Conservation (phyloP, 768 basidiomycete species). For the Tricholoma matsutake region DNA sequence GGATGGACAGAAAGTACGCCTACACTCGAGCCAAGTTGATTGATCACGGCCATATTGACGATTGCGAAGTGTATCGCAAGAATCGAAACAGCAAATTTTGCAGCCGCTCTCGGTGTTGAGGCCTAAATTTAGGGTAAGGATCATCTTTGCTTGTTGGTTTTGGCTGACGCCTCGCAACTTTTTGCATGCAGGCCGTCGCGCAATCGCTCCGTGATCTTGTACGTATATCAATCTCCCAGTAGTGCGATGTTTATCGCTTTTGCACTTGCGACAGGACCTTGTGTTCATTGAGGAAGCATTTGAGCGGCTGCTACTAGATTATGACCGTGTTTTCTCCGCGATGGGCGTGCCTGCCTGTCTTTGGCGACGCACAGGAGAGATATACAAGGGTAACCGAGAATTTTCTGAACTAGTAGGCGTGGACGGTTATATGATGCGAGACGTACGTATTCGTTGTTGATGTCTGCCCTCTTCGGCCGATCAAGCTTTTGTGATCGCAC, state of each 20-base stretch:
- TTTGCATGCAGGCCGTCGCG: conserved; percentile 57
- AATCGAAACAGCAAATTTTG: conserved; percentile 88
- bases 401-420: conserved; percentile 90
- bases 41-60: neutral
- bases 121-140: conserved; percentile 76
- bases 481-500: neutral
- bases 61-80: conserved; percentile 69
- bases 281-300: conserved; percentile 99
- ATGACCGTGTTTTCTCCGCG: conserved; percentile 90
- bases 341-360: conserved; percentile 98
- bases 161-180: neutral
- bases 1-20: conserved; percentile 90
- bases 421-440: conserved; percentile 85
- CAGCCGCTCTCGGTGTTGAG: conserved; percentile 83
- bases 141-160: neutral
- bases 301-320: conserved; percentile 91
- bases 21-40: neutral
- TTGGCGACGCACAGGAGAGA: conserved; percentile 96
- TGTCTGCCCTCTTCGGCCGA: neutral
- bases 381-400: conserved; percentile 97
- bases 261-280: conserved; percentile 56
- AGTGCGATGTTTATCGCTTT: neutral
- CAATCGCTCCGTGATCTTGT: conserved; percentile 84
- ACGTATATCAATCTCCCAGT: conserved; percentile 20
- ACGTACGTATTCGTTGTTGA: conserved; percentile 46